These are phyloP conservation scores for Quercus berberidifolia DNA, from an alignment of 306 rosid genomes.

Conservation along the genomic window DNA sequence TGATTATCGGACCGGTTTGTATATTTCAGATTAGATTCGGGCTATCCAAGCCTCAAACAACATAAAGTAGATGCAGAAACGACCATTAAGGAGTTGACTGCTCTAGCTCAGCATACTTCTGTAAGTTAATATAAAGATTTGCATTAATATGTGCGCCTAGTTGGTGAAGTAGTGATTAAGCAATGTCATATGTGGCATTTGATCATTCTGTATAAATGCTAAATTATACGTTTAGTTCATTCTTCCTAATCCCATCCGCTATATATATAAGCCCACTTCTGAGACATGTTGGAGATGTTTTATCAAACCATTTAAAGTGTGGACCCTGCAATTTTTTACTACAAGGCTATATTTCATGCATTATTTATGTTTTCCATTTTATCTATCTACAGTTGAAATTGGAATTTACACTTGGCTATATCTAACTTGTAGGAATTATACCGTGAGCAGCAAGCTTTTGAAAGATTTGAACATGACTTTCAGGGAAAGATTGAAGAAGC, in stretches of 20 bases:
- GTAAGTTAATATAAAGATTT: slow-evolving; percentile 47
- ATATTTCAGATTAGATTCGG: slow-evolving; percentile 66
- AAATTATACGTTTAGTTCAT: slow-evolving; percentile 10
- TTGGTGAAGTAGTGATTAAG: slow-evolving; percentile 17
- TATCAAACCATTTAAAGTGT: background rate
- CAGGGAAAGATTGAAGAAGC: slow-evolving; percentile 66
- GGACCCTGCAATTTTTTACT: background rate
- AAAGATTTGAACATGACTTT: slow-evolving; percentile 88
- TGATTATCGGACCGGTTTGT: slow-evolving; percentile 14
- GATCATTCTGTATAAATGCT: slow-evolving; percentile 16
- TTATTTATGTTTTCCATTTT: background rate
- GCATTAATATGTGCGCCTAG: background rate
- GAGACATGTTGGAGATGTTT: background rate
- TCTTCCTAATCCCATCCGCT: background rate
- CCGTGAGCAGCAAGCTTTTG: slow-evolving; percentile 65
- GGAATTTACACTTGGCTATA: slow-evolving; percentile 3
- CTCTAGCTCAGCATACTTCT: slow-evolving; percentile 63
- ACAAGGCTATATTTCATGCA: background rate
- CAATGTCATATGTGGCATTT: slow-evolving; percentile 11
- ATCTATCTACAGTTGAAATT: background rate
- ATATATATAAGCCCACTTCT: background rate
- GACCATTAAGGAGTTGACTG: slow-evolving; percentile 66
- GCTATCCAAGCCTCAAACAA: slow-evolving; percentile 38
- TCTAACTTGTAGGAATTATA: slow-evolving; percentile 65
- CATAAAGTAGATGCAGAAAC: slow-evolving; percentile 51